Conservation (phyloP, 352 stramenopile species). For the Phytophthora kernoviae region DNA sequence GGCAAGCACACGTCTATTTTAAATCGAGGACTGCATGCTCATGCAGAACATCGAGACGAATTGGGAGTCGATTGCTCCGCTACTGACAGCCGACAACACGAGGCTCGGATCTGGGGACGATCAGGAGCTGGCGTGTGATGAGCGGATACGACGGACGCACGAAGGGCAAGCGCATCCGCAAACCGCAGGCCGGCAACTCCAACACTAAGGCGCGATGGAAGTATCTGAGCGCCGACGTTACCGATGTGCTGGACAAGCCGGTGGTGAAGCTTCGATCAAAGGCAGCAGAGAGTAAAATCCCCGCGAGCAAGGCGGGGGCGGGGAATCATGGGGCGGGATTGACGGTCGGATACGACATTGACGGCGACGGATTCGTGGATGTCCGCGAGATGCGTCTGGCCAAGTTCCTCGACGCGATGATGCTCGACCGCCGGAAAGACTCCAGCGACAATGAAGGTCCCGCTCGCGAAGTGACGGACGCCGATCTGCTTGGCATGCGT, state of each 20-base stretch:
- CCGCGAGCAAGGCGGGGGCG: slow-evolving; percentile 4
- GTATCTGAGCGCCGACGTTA: slow-evolving; percentile 50
- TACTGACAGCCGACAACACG: neutral
- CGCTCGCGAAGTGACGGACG: slow-evolving; percentile 24
- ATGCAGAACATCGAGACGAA: neutral
- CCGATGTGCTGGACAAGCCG: slow-evolving; percentile 43
- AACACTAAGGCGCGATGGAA: slow-evolving; percentile 61
- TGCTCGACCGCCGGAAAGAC: slow-evolving; percentile 37
- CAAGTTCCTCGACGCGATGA: slow-evolving; percentile 66
- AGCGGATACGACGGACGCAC: slow-evolving; percentile 37
- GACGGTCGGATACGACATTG: slow-evolving; percentile 59
- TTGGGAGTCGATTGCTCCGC: slow-evolving; percentile 1
- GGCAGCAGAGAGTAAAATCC: slow-evolving; percentile 25
- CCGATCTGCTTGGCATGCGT: slow-evolving; percentile 50
- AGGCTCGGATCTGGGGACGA: slow-evolving; percentile 11
- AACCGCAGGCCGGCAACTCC: slow-evolving; percentile 49
- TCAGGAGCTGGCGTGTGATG: slow-evolving; percentile 10
- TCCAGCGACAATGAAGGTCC: slow-evolving; percentile 8
- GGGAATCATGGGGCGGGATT: slow-evolving; percentile 23
- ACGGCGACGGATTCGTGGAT: slow-evolving; percentile 68
- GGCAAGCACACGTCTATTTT: neutral
- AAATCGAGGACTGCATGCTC: neutral
- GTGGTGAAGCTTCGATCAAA: slow-evolving; percentile 16
- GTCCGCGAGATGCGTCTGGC: slow-evolving; percentile 70
- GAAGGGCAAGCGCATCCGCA: slow-evolving; percentile 65